These are phyloP conservation scores for Rostrohypoxylon terebratum DNA, from an alignment of 495 filamentous ascomycete species.

Conservation along the genomic window DNA sequence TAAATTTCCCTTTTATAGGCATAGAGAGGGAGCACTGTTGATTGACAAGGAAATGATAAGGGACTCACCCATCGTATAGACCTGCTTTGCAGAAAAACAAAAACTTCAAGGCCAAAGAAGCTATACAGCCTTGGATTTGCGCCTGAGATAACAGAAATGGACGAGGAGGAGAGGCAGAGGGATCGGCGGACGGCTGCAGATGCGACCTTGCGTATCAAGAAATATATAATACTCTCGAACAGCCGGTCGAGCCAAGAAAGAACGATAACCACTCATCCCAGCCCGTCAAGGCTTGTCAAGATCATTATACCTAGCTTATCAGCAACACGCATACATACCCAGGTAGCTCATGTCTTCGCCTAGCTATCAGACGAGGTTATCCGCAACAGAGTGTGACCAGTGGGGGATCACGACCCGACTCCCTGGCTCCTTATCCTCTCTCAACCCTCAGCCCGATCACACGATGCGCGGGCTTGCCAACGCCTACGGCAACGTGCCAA, in stretches of 20 bases:
- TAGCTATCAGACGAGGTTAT: slow-evolving; percentile 33
- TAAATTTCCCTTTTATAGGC: neutral
- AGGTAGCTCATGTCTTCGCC: neutral
- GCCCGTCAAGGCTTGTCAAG: slow-evolving; percentile 16
- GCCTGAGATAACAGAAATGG: slow-evolving; percentile 36
- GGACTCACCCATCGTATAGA: slow-evolving; percentile 36
- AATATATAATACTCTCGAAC: slow-evolving; percentile 10
- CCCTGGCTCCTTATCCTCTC: slow-evolving; percentile 23
- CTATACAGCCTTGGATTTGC: slow-evolving; percentile 21
- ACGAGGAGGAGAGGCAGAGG: slow-evolving; percentile 7
- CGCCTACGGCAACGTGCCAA: slow-evolving; percentile 24
- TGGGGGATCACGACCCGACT: slow-evolving; percentile 23
- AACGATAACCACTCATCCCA: slow-evolving; percentile 15
- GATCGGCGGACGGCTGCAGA: slow-evolving; percentile 12
- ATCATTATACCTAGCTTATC: slow-evolving; percentile 38
- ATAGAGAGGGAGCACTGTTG: no score
- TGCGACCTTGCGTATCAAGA: slow-evolving; percentile 24
- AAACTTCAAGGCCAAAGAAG: slow-evolving; percentile 26
- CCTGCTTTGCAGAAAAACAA: slow-evolving; percentile 22
- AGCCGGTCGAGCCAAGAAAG: slow-evolving; percentile 1
- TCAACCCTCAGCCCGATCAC: slow-evolving; percentile 14
- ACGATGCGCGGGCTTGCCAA: slow-evolving; percentile 21
- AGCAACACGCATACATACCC: slow-evolving; percentile 14
- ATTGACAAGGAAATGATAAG: neutral
- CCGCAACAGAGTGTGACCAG: slow-evolving; percentile 12